phyloP scores from a whole-genome alignment of 345 rosid species.

The Gossypium turneri region DNA sequence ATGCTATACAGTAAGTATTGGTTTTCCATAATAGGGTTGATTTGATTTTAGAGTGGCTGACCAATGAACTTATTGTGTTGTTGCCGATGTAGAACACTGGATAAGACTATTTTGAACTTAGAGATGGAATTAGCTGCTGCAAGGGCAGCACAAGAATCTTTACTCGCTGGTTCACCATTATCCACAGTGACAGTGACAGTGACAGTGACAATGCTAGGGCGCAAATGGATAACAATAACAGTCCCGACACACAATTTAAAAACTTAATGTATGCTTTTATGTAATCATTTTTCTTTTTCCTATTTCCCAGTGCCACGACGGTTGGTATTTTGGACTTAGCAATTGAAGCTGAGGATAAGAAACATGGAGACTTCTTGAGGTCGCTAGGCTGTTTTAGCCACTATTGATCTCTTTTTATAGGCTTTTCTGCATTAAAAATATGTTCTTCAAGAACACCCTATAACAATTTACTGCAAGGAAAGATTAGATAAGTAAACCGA shows the following conservation, averaged over 20 bases:
- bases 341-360: slow-evolving; percentile 81
- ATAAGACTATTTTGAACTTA: slow-evolving; percentile 83
- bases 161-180: slow-evolving; percentile 66
- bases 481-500: not conserved
- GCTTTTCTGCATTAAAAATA: not conserved
- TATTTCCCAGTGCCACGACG: slow-evolving; percentile 61
- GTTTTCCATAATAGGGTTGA: not conserved
- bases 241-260: not conserved
- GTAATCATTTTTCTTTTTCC: not conserved
- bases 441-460: not conserved
- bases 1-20: slow-evolving; percentile 70
- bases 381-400: slow-evolving; percentile 40
- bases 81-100: slow-evolving; percentile 57
- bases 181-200: slow-evolving; percentile 27
- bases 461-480: not conserved
- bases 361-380: slow-evolving; percentile 88
- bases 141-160: slow-evolving; percentile 68
- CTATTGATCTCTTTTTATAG: not conserved
- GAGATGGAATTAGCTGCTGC: slow-evolving; percentile 99
- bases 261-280: not conserved
- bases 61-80: slow-evolving; percentile 12
- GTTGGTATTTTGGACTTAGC: slow-evolving; percentile 95
- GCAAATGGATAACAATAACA: not conserved
- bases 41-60: slow-evolving; percentile 11
- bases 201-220: not conserved